A percentile compares a stretch with the other conserved stretches of the same genome.
phyloP scores from a whole-genome alignment of 441 rosid genomes.

The Erodium texanum region DNA sequence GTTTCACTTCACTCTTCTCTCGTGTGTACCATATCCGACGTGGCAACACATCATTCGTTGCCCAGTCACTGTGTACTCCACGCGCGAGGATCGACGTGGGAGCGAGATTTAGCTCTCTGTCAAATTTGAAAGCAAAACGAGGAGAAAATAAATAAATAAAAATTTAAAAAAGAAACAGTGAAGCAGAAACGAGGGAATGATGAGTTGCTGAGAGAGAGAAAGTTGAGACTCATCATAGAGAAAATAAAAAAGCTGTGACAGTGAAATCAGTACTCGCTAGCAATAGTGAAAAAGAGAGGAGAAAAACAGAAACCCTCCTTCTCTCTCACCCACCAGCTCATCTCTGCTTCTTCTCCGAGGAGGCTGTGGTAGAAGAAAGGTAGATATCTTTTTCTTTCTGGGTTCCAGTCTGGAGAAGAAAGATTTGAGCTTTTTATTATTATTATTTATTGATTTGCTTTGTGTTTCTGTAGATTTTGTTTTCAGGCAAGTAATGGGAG shows the following conservation, averaged over 20 bases:
- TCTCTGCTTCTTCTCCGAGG: slow-evolving; percentile 2
- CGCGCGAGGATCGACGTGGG: not conserved
- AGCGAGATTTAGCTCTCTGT: not conserved
- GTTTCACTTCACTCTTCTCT: slow-evolving; percentile 5
- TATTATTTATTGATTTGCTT: too few species aligned
- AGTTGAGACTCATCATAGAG: not conserved
- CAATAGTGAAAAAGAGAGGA: not conserved
- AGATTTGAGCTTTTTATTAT: not conserved
- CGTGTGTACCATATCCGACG: not conserved
- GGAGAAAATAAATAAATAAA: not conserved
- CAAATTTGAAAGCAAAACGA: slow-evolving; percentile 7
- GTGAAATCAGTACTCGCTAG: not conserved
- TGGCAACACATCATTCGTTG: not conserved
- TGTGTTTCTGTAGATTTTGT: not conserved
- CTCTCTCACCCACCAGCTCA: too few species aligned
- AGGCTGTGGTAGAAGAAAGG: slow-evolving; percentile 16
- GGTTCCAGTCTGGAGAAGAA: not conserved
- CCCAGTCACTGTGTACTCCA: not conserved
- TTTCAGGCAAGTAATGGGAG: slow-evolving; percentile 48
- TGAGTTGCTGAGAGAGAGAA: not conserved
- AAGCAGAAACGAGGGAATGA: slow-evolving; percentile 8
- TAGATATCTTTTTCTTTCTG: slow-evolving; percentile 14
- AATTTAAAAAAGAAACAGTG: not conserved
- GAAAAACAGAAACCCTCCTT: too few species aligned
- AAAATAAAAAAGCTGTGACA: not conserved